Evolutionary conservation across 371 early-diverging fungal species (phyloP).

Genomic region (Rhizomucor miehei): DNA sequence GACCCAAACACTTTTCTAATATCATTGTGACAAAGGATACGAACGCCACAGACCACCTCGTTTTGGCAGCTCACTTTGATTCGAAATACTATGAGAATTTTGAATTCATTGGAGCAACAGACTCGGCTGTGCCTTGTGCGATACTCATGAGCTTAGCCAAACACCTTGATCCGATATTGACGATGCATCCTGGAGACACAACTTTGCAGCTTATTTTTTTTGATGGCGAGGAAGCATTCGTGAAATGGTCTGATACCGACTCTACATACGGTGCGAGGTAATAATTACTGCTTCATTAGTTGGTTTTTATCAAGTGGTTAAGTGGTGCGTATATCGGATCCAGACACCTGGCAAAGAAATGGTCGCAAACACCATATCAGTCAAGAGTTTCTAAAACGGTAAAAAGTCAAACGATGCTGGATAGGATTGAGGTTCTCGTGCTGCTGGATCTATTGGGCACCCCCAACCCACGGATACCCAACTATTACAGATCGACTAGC

Average conservation of each 20-base stretch:
- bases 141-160: conserved; percentile 81
- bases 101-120: conserved; percentile 76
- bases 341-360: conserved; percentile 52
- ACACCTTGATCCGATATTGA: conserved; percentile 16
- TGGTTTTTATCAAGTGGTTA: too few relatives aligned
- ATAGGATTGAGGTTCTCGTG: background rate
- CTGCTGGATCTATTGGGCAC: conserved; percentile 3
- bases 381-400: background rate
- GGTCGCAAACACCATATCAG: conserved; percentile 15
- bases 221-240: conserved; percentile 94
- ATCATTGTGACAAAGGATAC: conserved; percentile 82
- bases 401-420: background rate
- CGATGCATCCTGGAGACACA: background rate
- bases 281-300: background rate
- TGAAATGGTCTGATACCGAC: conserved; percentile 70
- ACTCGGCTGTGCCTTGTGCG: conserved; percentile 81
- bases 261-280: conserved; percentile 81
- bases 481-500: conserved; percentile 52
- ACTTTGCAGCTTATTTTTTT: conserved; percentile 89
- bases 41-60: conserved; percentile 59
- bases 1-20: conserved; percentile 72
- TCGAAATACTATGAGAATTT: conserved; percentile 67
- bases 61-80: conserved; percentile 90
- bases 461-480: conserved; percentile 39
- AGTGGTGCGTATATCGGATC: background rate